phyloP scores from a whole-genome alignment of 2,329 filamentous ascomycete genomes.

The Cercospora janseana region DNA sequence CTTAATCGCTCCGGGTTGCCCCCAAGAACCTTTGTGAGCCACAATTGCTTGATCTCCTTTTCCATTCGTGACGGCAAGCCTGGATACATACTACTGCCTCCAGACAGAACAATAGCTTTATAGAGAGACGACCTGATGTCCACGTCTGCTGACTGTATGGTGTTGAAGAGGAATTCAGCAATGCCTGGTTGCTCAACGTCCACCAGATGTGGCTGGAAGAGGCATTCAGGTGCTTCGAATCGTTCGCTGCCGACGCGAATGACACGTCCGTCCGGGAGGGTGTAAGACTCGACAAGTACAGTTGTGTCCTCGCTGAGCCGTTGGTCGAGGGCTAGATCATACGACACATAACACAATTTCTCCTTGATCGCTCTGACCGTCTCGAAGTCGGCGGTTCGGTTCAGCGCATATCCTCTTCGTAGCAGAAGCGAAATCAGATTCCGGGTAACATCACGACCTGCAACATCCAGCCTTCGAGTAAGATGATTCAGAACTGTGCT shows the following conservation, averaged over 20 bases:
- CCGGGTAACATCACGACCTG: slow-evolving; percentile 94
- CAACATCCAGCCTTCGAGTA: slow-evolving; percentile 88
- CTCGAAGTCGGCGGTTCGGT: slow-evolving; percentile 97
- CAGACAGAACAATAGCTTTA: slow-evolving; percentile 95
- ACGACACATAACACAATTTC: slow-evolving; percentile 99
- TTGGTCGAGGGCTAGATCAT: slow-evolving; percentile 95
- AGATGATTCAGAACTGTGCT: slow-evolving; percentile 97
- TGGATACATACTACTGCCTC: slow-evolving; percentile 98
- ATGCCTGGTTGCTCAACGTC: slow-evolving; percentile 97
- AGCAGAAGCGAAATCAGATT: slow-evolving; percentile 94
- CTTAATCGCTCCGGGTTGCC: slow-evolving; percentile 89
- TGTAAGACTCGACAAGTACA: slow-evolving; percentile 95
- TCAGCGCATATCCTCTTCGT: slow-evolving; percentile 91
- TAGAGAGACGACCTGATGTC: slow-evolving; percentile 91
- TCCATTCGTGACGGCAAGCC: slow-evolving; percentile 90
- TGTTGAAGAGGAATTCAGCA: slow-evolving; percentile 97
- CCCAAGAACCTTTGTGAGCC: slow-evolving; percentile 85
- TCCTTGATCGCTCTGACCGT: slow-evolving; percentile 99
- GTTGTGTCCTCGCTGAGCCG: slow-evolving; percentile 95
- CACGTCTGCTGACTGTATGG: slow-evolving; percentile 92
- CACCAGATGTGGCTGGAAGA: slow-evolving; percentile 97
- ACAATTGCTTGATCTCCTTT: slow-evolving; percentile 98
- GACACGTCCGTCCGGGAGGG: slow-evolving; percentile 89
- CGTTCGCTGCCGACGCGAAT: slow-evolving; percentile 95
- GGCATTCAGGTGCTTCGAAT: slow-evolving; percentile 95